A percentile compares a stretch with the other conserved stretches of the same genome.
phyloP scores from a whole-genome alignment of 306 rosid species.

The Pyrus communis region DNA sequence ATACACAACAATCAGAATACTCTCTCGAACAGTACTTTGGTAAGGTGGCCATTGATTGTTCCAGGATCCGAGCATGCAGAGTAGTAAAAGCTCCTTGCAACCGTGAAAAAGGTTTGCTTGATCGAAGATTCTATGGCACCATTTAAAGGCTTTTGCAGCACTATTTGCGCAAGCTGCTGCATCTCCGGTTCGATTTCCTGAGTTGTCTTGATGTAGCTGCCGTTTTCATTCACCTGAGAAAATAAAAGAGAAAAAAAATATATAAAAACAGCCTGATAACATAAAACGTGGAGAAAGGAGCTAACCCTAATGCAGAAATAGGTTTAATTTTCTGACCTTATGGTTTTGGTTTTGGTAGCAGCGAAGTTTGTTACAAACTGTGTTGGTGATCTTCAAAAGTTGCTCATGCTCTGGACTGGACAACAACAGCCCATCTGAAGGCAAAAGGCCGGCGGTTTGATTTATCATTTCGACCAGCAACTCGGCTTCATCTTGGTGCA shows the following conservation, averaged over 20 bases:
- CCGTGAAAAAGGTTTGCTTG: conserved; percentile 60
- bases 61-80: conserved; percentile 50
- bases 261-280: background rate
- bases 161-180: conserved; percentile 63
- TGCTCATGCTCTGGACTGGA: conserved; percentile 30
- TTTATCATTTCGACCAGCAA: conserved; percentile 60
- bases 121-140: conserved; percentile 34
- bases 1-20: conserved; percentile 27
- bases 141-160: conserved; percentile 36
- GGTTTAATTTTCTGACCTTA: conserved; percentile 37
- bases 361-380: conserved; percentile 42
- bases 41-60: conserved; percentile 59
- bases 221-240: conserved; percentile 32
- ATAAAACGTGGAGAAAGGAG: background rate
- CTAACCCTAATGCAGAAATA: background rate
- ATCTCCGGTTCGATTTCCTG: conserved; percentile 55
- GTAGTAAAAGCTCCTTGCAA: conserved; percentile 68
- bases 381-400: conserved; percentile 51
- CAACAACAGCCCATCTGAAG: conserved; percentile 31
- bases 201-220: conserved; percentile 3
- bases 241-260: background rate
- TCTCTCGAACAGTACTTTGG: conserved; percentile 75
- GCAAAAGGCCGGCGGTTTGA: conserved; percentile 43
- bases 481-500: conserved; percentile 52
- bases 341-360: conserved; percentile 37